Base-by-base conservation (phyloP, 148 eudicot species). In the Cornus florida region DNA sequence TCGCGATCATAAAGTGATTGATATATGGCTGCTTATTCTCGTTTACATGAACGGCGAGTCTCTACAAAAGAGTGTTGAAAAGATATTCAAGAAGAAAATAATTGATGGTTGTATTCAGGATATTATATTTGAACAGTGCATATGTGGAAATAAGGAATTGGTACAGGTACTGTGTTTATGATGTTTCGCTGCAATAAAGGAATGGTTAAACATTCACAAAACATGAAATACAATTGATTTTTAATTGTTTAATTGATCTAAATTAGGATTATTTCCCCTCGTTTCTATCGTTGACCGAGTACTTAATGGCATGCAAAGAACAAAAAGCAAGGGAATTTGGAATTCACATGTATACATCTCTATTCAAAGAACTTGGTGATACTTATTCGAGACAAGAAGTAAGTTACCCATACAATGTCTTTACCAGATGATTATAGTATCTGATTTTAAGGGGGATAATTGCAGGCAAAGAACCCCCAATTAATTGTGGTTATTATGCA, bases 381-480 rank as follows among this genome's bases (percentile, higher is more conserved):
- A 71, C 84, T 76, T 88, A 76, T 67, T 84, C 89, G 35, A 87
- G 92, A 83, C 92, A 88, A 80, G 92, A 90, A 88, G 92, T 90
- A 82, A 87, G 90, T 46, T 32, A 11, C n/a, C 41, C 69, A 12
- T 17, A 70, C 28, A 65, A 5, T 38, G 35, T 22, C 6, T 24
- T 74, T 39, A 24, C 71, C 72, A 31, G 31, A 74, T 76, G 33
- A 38, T 46, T 62, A 3, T 62, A 62, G 22, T 76, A 59, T n/a
- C 38, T 24, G 32, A 64, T 69, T 19, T 76, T 33, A 0, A 10
- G 41, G 31, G 31, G 2, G 6, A 38, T 20, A 56, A 19, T 46
- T 66, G 22, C 57, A 46, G 74, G 64, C n/a, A 19, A 35, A 50
- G 20, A 84, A 20, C 33, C 70, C 60, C 60, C 60, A 17, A 66